Evolutionary conservation across 768 basidiomycete genomes (phyloP).

Genomic region (Suillus placidus): DNA sequence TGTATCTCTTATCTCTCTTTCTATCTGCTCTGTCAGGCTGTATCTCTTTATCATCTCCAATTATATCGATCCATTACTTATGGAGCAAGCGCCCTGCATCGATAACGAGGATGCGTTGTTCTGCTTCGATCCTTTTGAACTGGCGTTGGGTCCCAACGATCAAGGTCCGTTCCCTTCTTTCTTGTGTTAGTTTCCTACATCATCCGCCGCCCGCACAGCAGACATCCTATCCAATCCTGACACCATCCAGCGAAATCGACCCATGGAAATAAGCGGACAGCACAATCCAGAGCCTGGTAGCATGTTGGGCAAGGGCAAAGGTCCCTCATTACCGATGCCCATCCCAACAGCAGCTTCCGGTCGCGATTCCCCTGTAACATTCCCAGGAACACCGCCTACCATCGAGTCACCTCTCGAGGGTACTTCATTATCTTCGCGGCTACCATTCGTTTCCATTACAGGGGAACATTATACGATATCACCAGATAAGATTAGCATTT

Average conservation of each 20-base stretch:
- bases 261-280: constrained; percentile 8
- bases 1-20: constrained; percentile 22
- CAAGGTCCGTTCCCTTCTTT: constrained; percentile 14
- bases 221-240: neutral
- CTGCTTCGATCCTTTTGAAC: constrained; percentile 53
- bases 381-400: constrained; percentile 17
- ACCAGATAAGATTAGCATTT: neutral
- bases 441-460: neutral
- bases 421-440: constrained; percentile 23
- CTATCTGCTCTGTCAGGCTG: constrained; percentile 10
- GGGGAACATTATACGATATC: neutral
- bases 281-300: constrained; percentile 30
- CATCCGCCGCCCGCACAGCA: constrained; percentile 15
- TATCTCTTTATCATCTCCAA: constrained; percentile 25
- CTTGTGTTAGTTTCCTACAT: constrained; percentile 6
- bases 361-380: constrained; percentile 11
- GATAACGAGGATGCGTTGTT: constrained; percentile 59
- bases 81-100: constrained; percentile 45
- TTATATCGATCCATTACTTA: constrained; percentile 17
- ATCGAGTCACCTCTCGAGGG: constrained; percentile 5
- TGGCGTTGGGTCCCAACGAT: neutral
- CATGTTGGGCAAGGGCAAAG: constrained; percentile 56
- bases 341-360: constrained; percentile 44
- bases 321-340: constrained; percentile 53
- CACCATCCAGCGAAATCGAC: neutral